phyloP scores from a whole-genome alignment of 116 monocot species.

The Posidonia oceanica region DNA sequence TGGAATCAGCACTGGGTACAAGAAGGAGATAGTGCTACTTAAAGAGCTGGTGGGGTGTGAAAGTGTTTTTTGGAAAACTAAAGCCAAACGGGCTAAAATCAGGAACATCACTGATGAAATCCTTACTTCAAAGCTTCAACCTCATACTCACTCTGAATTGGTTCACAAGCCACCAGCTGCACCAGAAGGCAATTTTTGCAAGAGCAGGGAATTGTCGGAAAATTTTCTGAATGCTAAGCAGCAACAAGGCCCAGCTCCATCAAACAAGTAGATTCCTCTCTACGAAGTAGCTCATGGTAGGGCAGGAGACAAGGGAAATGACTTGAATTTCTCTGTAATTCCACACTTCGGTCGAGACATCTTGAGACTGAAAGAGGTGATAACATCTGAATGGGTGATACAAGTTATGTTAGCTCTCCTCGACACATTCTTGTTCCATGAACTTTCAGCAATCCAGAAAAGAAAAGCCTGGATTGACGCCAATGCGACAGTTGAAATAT shows the following conservation, averaged over 20 bases:
- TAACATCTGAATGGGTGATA: slow-evolving; percentile 72
- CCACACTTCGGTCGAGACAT: slow-evolving; percentile 68
- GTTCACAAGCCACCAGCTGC: neutral
- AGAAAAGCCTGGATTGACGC: slow-evolving; percentile 16
- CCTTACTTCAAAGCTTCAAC: neutral
- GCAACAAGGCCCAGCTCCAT: slow-evolving; percentile 23
- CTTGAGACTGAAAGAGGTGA: slow-evolving; percentile 44
- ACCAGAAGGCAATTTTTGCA: neutral
- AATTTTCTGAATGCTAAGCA: neutral
- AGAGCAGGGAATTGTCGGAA: neutral
- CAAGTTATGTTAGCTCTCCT: slow-evolving; percentile 42
- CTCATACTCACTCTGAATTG: neutral
- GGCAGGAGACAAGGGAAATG: slow-evolving; percentile 93
- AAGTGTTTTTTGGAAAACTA: slow-evolving; percentile 52
- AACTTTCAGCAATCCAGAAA: slow-evolving; percentile 9
- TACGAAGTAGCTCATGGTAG: slow-evolving; percentile 78
- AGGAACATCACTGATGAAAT: neutral
- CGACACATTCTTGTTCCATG: slow-evolving; percentile 24
- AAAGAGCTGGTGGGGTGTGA: slow-evolving; percentile 78
- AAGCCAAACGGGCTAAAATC: slow-evolving; percentile 20
- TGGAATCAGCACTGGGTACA: slow-evolving; percentile 81
- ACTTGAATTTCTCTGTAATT: slow-evolving; percentile 84
- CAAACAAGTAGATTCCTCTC: slow-evolving; percentile 46
- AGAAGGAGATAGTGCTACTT: slow-evolving; percentile 69
- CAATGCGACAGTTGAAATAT: slow-evolving; percentile 58